Evolutionary conservation across 768 basidiomycete species (phyloP), one percentile per base, ranked within the genome.

Genomic region (Suillus lakei): DNA sequence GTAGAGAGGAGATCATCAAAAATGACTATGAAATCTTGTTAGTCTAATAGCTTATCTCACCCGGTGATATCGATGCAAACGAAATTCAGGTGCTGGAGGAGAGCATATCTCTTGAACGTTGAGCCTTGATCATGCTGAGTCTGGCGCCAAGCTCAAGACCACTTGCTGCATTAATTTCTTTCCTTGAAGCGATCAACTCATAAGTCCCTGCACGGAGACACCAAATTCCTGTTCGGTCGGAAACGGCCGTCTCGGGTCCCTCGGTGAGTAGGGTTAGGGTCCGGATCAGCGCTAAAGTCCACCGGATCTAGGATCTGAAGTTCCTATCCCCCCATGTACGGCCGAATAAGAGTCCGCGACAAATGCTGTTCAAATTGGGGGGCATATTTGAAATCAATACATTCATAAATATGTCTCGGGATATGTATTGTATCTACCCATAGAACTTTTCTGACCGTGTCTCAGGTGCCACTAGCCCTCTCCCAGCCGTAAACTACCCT

Each of bases 21-120:
- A 76, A 77, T 5, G 76, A 78, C 46, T 86, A 86, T 64, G 72
- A 79, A 28, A 78, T 86, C 36, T 69, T 86, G 81, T 85, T 64
- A 69, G 81, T 77, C 23, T 4, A 44, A 3, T 1, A 0, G 3
- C 26, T 50, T 9, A 15, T 21, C 43, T 48, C 32, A 23, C 51
- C 5, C 23, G 26, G 13, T 30, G 28, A 28, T 28, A 41, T 59
- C 3, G 39, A 26, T 13, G 26, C 38, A 41, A 26, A 59, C 26
- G 18, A 28, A 59, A 30, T 28, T 18, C 26, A 82, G 81, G 51
- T 82, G 80, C 67, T 83, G 81, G 82, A 78, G 68, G 56, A 69
- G 38, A 13, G 12, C 1, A 34, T n/a, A 54, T 34, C 30, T n/a
- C 53, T 32, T 32, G 32, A 32, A n/a, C 12, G 21, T 34, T 18